These are phyloP conservation scores for Boletus reticuloceps DNA, from an alignment of 768 basidiomycete species.

Conservation along the genomic window DNA sequence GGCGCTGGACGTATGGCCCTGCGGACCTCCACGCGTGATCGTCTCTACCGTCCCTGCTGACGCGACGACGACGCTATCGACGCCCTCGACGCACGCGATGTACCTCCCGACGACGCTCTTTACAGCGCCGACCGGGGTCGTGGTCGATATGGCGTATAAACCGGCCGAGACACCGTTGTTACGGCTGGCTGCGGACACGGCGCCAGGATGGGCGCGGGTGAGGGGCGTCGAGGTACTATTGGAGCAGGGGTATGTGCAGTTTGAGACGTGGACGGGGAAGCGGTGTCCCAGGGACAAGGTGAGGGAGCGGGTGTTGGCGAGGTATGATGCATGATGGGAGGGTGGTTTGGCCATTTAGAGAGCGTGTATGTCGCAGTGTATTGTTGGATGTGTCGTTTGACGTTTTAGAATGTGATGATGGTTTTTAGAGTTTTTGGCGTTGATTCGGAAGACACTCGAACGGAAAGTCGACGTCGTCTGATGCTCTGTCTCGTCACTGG, in stretches of 20 bases:
- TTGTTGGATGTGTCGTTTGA: too few relatives aligned
- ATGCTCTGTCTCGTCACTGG: too few relatives aligned
- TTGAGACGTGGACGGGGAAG: conserved; percentile 77
- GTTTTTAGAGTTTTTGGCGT: too few relatives aligned
- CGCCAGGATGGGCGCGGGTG: conserved; percentile 63
- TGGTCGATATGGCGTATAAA: conserved; percentile 94
- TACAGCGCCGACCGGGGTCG: conserved; percentile 59
- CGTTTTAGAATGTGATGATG: too few relatives aligned
- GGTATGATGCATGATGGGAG: conserved; percentile 33
- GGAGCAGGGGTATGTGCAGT: conserved; percentile 87
- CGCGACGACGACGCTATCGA: conserved; percentile 41
- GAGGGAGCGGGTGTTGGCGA: conserved; percentile 46
- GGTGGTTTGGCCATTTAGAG: background rate
- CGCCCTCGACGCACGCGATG: conserved; percentile 29
- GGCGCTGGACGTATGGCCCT: conserved; percentile 53
- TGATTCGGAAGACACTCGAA: too few relatives aligned
- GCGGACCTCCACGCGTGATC: conserved; percentile 64
- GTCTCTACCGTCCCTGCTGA: conserved; percentile 86
- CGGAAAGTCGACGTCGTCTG: too few relatives aligned
- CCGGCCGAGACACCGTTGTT: conserved; percentile 84
- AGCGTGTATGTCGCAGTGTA: too few relatives aligned
- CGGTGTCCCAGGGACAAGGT: conserved; percentile 51
- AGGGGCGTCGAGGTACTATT: conserved; percentile 81
- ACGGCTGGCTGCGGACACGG: conserved; percentile 52
- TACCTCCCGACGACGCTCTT: conserved; percentile 60